These are phyloP conservation scores for Dillenia suffruticosa DNA, from an alignment of 164 flowering plant genomes.

Conservation along the genomic window DNA sequence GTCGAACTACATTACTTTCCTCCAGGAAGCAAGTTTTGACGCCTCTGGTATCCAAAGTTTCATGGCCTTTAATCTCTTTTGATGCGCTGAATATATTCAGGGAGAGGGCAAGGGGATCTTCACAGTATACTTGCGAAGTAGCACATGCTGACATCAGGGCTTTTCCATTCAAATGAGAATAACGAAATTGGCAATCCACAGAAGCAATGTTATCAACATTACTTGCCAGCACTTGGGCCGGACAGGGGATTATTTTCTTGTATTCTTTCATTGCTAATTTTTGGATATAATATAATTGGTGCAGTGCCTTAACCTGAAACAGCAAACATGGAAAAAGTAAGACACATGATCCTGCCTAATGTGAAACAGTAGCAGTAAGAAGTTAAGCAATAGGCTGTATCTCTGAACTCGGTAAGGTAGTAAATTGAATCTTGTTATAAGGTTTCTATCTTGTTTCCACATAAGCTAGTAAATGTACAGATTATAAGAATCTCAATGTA, in stretches of 20 bases:
- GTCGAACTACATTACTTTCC: constrained; percentile 7
- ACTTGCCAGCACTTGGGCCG: constrained; percentile 9
- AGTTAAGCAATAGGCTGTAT: background rate
- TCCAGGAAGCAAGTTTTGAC: background rate
- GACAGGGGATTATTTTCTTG: constrained; percentile 6
- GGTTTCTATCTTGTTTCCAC: background rate
- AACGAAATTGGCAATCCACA: constrained; percentile 3
- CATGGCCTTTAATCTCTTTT: constrained; percentile 5
- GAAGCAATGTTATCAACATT: constrained; percentile 1
- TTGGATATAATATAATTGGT: constrained; percentile 20
- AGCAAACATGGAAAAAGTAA: background rate
- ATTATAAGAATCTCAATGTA: background rate
- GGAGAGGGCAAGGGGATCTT: constrained; percentile 9
- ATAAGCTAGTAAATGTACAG: background rate
- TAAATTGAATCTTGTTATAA: no score
- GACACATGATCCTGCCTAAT: background rate
- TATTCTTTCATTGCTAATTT: constrained; percentile 23
- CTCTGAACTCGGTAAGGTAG: no score
- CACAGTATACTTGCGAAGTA: constrained; percentile 6
- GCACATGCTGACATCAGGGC: background rate
- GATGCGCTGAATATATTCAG: background rate
- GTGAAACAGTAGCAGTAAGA: background rate
- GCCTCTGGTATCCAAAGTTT: constrained; percentile 1
- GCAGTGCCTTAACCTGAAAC: constrained; percentile 15
- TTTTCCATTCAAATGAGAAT: constrained; percentile 12